Conservation (phyloP, 78 protist species). For the Acrasis kona region DNA sequence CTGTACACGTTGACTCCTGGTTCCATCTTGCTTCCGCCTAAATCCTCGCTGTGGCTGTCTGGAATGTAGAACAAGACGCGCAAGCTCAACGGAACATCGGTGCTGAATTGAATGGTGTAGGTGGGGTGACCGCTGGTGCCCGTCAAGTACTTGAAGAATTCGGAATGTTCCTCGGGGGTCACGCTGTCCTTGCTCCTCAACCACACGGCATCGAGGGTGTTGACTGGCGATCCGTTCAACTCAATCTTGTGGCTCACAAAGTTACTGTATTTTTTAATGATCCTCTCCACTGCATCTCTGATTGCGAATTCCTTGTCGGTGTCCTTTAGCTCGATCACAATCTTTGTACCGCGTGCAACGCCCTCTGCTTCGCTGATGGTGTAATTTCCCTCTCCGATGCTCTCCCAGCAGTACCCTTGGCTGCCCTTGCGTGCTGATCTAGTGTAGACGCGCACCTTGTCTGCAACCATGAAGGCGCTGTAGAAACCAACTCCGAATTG, state of each 20-base stretch:
- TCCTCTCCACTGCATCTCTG: slow-evolving; percentile 27
- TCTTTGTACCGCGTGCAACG: slow-evolving; percentile 80
- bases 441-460: slow-evolving; percentile 44
- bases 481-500: slow-evolving; percentile 99
- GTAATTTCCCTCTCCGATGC: slow-evolving; percentile 54
- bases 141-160: slow-evolving; percentile 49
- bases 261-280: slow-evolving; percentile 67
- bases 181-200: slow-evolving; percentile 38
- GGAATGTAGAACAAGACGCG: slow-evolving; percentile 74
- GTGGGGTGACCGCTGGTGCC: slow-evolving; percentile 49
- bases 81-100: slow-evolving; percentile 66
- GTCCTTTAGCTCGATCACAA: slow-evolving; percentile 58
- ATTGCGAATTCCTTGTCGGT: slow-evolving; percentile 44
- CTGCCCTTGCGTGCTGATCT: not conserved
- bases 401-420: slow-evolving; percentile 34
- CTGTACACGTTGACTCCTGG: slow-evolving; percentile 56
- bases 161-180: slow-evolving; percentile 63
- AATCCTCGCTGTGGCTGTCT: slow-evolving; percentile 61
- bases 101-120: slow-evolving; percentile 43
- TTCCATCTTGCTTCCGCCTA: slow-evolving; percentile 76
- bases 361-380: slow-evolving; percentile 58
- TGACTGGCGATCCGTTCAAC: slow-evolving; percentile 62
- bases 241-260: slow-evolving; percentile 77
- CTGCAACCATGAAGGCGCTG: slow-evolving; percentile 90
- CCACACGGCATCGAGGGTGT: slow-evolving; percentile 84